Conservation (phyloP, 768 basidiomycete species). For the Leccinum subgranulosum region DNA sequence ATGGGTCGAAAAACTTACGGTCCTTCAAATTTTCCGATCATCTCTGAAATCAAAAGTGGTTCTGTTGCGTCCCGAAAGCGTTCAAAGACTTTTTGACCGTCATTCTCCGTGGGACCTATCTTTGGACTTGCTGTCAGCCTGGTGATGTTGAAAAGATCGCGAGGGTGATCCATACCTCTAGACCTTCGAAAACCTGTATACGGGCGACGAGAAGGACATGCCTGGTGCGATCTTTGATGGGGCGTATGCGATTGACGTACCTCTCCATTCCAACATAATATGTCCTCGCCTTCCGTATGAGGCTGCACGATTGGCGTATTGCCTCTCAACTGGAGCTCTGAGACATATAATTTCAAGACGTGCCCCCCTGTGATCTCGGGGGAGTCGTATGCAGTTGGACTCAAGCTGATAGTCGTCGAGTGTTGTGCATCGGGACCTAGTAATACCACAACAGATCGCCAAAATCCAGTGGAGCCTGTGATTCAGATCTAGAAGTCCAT, state of each 20-base stretch:
- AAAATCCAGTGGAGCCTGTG: background rate
- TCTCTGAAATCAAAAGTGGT: conserved; percentile 42
- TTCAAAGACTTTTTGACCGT: conserved; percentile 55
- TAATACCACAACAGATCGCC: conserved; percentile 2
- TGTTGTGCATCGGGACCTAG: conserved; percentile 68
- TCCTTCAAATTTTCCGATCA: conserved; percentile 69
- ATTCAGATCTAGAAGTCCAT: background rate
- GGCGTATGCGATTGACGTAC: conserved; percentile 34
- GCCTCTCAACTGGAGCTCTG: conserved; percentile 76
- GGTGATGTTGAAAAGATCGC: background rate
- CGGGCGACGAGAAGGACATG: background rate
- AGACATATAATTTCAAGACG: conserved; percentile 55
- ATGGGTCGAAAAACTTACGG: conserved; percentile 53
- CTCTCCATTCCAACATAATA: conserved; percentile 89
- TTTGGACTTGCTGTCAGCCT: conserved; percentile 28
- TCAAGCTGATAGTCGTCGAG: conserved; percentile 22
- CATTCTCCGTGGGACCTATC: conserved; percentile 65
- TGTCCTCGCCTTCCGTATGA: conserved; percentile 51
- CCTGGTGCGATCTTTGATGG: background rate
- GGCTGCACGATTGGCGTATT: conserved; percentile 59
- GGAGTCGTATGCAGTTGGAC: background rate
- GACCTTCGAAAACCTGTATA: conserved; percentile 68
- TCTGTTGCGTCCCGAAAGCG: conserved; percentile 22
- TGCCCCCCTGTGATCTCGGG: conserved; percentile 20
- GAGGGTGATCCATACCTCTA: conserved; percentile 48